Conservation (phyloP, 2,329 filamentous ascomycete genomes). For the Cercospora brassicicola region DNA sequence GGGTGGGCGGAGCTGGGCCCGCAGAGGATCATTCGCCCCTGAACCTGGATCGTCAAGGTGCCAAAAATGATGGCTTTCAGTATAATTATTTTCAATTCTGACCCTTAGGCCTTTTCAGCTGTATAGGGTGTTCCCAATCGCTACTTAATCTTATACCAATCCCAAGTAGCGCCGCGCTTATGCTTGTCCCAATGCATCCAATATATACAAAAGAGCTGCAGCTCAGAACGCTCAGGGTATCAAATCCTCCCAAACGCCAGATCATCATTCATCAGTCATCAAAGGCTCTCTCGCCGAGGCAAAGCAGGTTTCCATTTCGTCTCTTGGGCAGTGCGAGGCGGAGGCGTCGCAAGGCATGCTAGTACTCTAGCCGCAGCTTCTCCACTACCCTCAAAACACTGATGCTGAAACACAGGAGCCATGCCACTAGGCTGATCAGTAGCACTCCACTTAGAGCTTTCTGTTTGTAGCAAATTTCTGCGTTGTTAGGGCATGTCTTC, state of each 20-base stretch:
- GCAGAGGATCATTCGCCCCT: neutral
- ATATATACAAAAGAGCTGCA: conserved; percentile 2
- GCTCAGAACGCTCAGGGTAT: conserved; percentile 5
- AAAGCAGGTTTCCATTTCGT: neutral
- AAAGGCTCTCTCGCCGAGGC: neutral
- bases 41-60: neutral
- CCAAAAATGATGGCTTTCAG: neutral
- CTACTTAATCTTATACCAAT: neutral
- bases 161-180: neutral
- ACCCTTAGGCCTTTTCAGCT: neutral
- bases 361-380: conserved; percentile 34
- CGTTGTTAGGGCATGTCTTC: conserved; percentile 39
- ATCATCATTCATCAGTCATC: conserved; percentile 22
- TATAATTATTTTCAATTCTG: neutral
- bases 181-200: neutral
- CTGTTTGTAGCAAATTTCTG: conserved; percentile 60
- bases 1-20: neutral
- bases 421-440: conserved; percentile 79
- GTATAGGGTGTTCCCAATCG: neutral
- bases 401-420: conserved; percentile 85
- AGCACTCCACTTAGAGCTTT: conserved; percentile 75
- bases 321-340: neutral
- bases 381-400: conserved; percentile 54
- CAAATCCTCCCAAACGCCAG: conserved; percentile 7
- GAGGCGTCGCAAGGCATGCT: conserved; percentile 9